Evolutionary conservation across 176 grass and related monocot species (phyloP), one percentile per base, ranked within the genome.

Genomic region (Phragmites australis): DNA sequence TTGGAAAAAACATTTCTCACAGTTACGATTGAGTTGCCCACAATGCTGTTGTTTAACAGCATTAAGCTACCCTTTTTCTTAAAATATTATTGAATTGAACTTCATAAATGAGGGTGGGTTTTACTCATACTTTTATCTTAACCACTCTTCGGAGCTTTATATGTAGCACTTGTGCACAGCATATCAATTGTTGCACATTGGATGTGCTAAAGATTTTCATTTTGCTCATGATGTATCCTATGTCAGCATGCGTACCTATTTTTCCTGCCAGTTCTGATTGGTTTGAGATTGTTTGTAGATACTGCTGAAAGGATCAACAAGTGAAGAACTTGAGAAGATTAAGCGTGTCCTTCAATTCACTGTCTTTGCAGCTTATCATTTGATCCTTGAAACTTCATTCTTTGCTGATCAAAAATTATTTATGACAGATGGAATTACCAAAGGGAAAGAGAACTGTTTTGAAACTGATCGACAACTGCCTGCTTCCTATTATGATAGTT

Each of bases 351-450:
- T 98, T 75, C 88, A 91, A 68, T 98, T 83, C 84, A 92, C 92
- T 81, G 81, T 98, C 70, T 98, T 98, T 89, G 95, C 92, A 68
- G 92, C 95, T 37, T 94, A 98, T 74, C 92, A 98, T 87, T 88
- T 98, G 83, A 88, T 98, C 56, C 90, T 94, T 30, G 92, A 94
- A 89, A 86, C 92, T 68, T 98, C 91, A 79, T 98, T 98, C 54
- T 92, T 94, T 74, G 86, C 90, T 21, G 92, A 98, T 87, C 95
- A 98, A 88, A 87, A 87, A 47, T 44, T 92, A 57, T 91, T 98
- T 74, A 68, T 62, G 18, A 79, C 70, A 56, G 88, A 88, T 64
- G 94, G 83, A 77, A 72, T 25, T 88, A 76, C 44, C 70, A 58
- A 26, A 17, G 53, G 65, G 65, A 85, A 91, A 77, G 60, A 72